These are phyloP conservation scores for Pichia sp. DNA, from an alignment of 1,139 yeast species.

Conservation along the genomic window DNA sequence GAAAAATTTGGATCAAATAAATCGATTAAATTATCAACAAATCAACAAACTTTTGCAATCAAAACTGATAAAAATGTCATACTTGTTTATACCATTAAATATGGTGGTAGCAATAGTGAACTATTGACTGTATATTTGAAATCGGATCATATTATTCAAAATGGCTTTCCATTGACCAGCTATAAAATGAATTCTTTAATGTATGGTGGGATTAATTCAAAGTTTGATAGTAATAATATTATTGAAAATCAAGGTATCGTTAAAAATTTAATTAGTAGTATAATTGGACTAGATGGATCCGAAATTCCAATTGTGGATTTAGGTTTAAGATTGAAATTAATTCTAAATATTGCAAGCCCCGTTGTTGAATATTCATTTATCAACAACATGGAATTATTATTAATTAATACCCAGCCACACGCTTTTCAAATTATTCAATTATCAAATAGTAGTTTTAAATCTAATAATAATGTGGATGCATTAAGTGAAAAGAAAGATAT, in stretches of 20 bases:
- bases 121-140: slow-evolving; percentile 36
- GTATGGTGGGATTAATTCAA: slow-evolving; percentile 14
- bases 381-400: slow-evolving; percentile 28
- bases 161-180: slow-evolving; percentile 35
- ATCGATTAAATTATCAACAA: slow-evolving; percentile 24
- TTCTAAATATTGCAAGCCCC: slow-evolving; percentile 39
- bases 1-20: slow-evolving; percentile 34
- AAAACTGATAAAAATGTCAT: slow-evolving; percentile 31
- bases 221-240: slow-evolving; percentile 9
- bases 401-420: slow-evolving; percentile 34
- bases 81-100: slow-evolving; percentile 29
- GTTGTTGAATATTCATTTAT: slow-evolving; percentile 32
- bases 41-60: slow-evolving; percentile 28
- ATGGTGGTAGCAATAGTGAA: slow-evolving; percentile 28
- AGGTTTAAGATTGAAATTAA: slow-evolving; percentile 37
- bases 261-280: slow-evolving; percentile 23
- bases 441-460: neutral
- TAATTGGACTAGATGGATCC: slow-evolving; percentile 20
- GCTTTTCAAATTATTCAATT: slow-evolving; percentile 37
- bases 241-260: slow-evolving; percentile 25
- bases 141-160: slow-evolving; percentile 38
- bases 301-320: slow-evolving; percentile 28
- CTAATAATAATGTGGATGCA: neutral
- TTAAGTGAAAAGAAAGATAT: slow-evolving; percentile 16
- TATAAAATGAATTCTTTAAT: slow-evolving; percentile 20